A percentile compares a stretch with the other conserved stretches of the same genome.
These are phyloP conservation scores for Bipolaris bicolor DNA, from an alignment of 2,329 filamentous ascomycete species.

Conservation along the genomic window DNA sequence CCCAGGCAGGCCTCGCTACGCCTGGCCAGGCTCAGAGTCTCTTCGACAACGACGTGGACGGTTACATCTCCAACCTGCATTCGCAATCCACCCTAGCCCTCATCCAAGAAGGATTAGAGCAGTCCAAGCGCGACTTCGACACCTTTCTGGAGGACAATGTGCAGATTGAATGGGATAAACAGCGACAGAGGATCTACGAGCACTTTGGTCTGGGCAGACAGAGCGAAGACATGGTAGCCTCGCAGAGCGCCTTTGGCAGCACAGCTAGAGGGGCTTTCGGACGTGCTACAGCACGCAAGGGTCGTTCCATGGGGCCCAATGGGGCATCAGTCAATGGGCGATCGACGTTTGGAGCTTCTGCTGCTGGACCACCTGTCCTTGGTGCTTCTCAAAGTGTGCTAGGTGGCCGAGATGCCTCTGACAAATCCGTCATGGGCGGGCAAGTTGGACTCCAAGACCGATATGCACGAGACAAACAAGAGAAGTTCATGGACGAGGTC, in stretches of 20 bases:
- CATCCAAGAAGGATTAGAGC: slow-evolving; percentile 87
- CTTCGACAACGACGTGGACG: slow-evolving; percentile 64
- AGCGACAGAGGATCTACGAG: slow-evolving; percentile 90
- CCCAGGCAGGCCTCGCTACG: slow-evolving; percentile 67
- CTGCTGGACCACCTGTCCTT: slow-evolving; percentile 79
- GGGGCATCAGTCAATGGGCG: slow-evolving; percentile 40
- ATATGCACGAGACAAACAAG: slow-evolving; percentile 82
- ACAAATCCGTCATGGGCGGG: slow-evolving; percentile 58
- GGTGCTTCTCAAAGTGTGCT: slow-evolving; percentile 69
- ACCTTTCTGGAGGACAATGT: slow-evolving; percentile 93
- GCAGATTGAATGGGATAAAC: slow-evolving; percentile 93
- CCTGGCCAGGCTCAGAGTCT: slow-evolving; percentile 46
- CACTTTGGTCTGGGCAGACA: slow-evolving; percentile 81
- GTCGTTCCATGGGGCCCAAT: slow-evolving; percentile 48
- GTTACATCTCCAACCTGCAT: slow-evolving; percentile 84
- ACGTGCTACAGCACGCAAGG: slow-evolving; percentile 51
- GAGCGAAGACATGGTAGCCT: slow-evolving; percentile 48
- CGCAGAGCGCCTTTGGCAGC: slow-evolving; percentile 44
- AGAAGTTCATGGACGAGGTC: slow-evolving; percentile 78
- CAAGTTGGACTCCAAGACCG: slow-evolving; percentile 70
- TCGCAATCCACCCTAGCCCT: slow-evolving; percentile 90
- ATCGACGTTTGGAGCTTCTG: slow-evolving; percentile 66
- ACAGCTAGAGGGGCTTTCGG: slow-evolving; percentile 60
- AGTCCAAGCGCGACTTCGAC: slow-evolving; percentile 91
- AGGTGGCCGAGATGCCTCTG: slow-evolving; percentile 69